Evolutionary conservation across 768 basidiomycete species (phyloP), one percentile per base, ranked within the genome.

Genomic region (Trametes villosa): DNA sequence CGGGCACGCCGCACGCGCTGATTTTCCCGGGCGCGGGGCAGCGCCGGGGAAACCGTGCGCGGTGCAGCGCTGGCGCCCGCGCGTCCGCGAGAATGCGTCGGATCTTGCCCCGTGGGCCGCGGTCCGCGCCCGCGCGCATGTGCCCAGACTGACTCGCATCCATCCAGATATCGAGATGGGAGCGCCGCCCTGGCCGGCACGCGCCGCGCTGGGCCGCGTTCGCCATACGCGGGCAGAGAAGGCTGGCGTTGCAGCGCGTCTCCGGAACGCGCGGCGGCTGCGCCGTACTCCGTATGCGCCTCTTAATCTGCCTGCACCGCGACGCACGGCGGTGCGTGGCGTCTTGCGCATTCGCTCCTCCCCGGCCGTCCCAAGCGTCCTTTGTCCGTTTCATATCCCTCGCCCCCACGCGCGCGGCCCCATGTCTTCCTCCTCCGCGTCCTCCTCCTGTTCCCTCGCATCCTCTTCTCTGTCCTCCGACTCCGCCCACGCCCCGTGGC

Each of bases 201-300:
- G 36, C 54, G 41, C 55, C 60, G 55, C 55, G 34, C 50, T 34
- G 60, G 60, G 60, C 45, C 24, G 11, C 12, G 34, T 44, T 42
- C 40, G 53, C 55, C 60, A 47, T 45, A 40, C 38, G 48, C 55
- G 42, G 60, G 27, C 9, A 22, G 52, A 42, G 46, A 47, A 53
- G 59, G 46, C 52, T 31, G 41, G 18, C 15, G 51, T 38, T n/a
- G 27, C 40, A 56, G 60, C 50, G 56, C 63, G 58, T 59, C 57
- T 63, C 56, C 54, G 57, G 48, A 29, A 38, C 18, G 57, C 33
- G 42, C 55, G 57, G 57, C 63, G 58, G 50, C 63, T 57, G 63
- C 49, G 58, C 63, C 63, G 58, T 64, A 52, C 63, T 64, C 58
- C 60, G 34, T 59, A 29, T 55, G 34, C 49, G 52, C 56, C 52